Conservation (phyloP, 116 monocot species). For the Phalaenopsis hybrid region DNA sequence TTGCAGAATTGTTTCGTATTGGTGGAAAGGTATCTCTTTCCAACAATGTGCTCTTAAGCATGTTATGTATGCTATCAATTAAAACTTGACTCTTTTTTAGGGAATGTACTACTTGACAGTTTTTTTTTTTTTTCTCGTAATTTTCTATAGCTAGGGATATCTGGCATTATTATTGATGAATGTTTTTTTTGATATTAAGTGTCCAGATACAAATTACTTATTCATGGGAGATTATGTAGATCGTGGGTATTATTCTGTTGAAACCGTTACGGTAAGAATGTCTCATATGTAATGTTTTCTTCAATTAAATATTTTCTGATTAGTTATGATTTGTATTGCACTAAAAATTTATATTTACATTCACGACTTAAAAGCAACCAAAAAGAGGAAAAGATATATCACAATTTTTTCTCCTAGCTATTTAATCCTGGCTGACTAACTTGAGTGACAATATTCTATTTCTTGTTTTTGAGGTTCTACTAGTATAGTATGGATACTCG, state of each 20-base stretch:
- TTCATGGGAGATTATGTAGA: conserved; percentile 99
- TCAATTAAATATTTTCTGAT: not conserved
- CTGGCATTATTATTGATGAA: not conserved
- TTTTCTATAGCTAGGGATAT: not conserved
- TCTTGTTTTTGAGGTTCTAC: not conserved
- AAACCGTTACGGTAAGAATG: conserved; percentile 83
- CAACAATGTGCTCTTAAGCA: not conserved
- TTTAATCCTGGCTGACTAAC: not conserved
- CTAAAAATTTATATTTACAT: not conserved
- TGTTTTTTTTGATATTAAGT: conserved; percentile 33
- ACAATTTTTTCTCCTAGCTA: not conserved
- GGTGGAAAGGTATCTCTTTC: conserved; percentile 75
- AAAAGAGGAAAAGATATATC: not conserved
- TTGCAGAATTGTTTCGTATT: conserved; percentile 88
- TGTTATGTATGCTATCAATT: conserved; percentile 1
- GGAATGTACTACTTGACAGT: not conserved
- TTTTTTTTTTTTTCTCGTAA: not conserved
- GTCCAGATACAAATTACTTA: conserved; percentile 97
- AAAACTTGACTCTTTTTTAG: not conserved
- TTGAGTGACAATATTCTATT: not conserved
- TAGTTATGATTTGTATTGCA: not conserved
- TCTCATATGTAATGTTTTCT: not conserved
- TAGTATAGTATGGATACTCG: not conserved
- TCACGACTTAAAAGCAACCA: not conserved
- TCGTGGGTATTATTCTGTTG: conserved; percentile 95